These are phyloP conservation scores for Pythium rhizo-oryzae DNA, from an alignment of 352 stramenopile genomes.

Conservation along the genomic window DNA sequence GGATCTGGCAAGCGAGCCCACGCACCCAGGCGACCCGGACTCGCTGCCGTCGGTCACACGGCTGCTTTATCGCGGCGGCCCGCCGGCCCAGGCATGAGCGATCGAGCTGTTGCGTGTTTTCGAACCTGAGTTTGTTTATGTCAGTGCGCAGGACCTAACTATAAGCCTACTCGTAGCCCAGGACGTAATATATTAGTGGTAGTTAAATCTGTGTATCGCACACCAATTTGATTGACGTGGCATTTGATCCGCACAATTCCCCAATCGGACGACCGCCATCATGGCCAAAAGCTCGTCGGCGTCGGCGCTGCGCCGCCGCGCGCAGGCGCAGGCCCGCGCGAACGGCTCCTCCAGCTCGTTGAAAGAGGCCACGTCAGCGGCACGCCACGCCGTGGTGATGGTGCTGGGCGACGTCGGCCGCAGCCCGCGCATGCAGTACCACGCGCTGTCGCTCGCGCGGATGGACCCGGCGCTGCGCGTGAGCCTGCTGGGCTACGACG, in stretches of 20 bases:
- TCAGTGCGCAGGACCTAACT: conserved; percentile 13
- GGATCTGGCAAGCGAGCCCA: conserved; percentile 11
- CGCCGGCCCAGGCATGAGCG: background rate
- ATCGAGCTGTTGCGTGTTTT: background rate
- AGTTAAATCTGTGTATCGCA: conserved; percentile 17
- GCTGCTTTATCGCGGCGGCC: conserved; percentile 43
- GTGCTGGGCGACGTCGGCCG: conserved; percentile 96
- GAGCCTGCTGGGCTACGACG: conserved; percentile 94
- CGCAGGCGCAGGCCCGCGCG: conserved; percentile 29
- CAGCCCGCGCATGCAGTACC: conserved; percentile 99
- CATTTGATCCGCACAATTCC: background rate
- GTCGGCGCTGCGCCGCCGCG: conserved; percentile 26
- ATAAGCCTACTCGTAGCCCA: background rate
- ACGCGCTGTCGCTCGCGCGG: conserved; percentile 94
- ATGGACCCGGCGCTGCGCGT: conserved; percentile 62
- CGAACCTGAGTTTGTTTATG: conserved; percentile 14
- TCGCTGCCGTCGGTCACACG: conserved; percentile 71
- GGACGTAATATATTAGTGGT: conserved; percentile 7
- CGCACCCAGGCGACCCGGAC: conserved; percentile 33
- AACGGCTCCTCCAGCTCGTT: conserved; percentile 9
- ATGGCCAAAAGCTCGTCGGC: conserved; percentile 29
- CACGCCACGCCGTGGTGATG: conserved; percentile 88
- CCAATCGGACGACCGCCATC: background rate
- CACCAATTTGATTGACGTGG: conserved; percentile 24
- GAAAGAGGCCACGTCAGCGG: background rate